Base-by-base conservation (phyloP, 805 yeast genomes). In the Cyberlindnera sargentensis region DNA sequence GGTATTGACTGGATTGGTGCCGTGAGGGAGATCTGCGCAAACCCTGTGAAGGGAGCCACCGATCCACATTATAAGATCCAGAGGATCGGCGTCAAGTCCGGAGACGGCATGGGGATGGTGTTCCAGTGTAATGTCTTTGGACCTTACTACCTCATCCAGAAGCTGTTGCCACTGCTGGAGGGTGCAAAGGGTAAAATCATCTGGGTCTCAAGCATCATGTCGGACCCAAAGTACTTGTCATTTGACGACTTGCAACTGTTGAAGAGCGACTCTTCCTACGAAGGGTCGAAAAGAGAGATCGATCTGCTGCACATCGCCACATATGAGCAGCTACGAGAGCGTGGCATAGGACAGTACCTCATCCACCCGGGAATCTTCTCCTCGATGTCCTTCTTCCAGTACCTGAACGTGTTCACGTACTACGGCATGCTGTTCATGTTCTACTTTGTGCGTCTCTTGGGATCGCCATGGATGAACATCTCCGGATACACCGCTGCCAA, bases 81-180 rank as follows among this genome's bases (percentile, higher is more conserved):
- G 68, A 71, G 75, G 45, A 72, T 77, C 15, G 96, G 97, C 4
- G 80, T 82, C 26, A 78, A 75, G 56, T 78, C 95, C 1, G 61
- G 57, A 20, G 99, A 93, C 63, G 89, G 78, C 0, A 53, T 91
- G 70, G 97, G 98, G 2, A 66, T 84, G 29, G 88, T 89, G 4
- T 93, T 91, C 67, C 95, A 93, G 64, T 95, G 93, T 5, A 93
- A 93, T 59, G 96, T 91, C n/a, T 87, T 93, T 65, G 96, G 95
- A 0, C 98, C 98, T 3, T 90, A 85, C 66, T 93, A 81, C 62
- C 66, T 93, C 42, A 71, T 90, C 42, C 85, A 84, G 52, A 80
- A 76, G 49, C 64, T 91, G 23, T 61, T 70, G 34, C 77, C 77
- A 3, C 63, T 78, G 32, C 64, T 90, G n/a, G 50, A 63, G 8